Conservation (phyloP, 2,329 filamentous ascomycete species). For the Ophioceras dolichostomum region DNA sequence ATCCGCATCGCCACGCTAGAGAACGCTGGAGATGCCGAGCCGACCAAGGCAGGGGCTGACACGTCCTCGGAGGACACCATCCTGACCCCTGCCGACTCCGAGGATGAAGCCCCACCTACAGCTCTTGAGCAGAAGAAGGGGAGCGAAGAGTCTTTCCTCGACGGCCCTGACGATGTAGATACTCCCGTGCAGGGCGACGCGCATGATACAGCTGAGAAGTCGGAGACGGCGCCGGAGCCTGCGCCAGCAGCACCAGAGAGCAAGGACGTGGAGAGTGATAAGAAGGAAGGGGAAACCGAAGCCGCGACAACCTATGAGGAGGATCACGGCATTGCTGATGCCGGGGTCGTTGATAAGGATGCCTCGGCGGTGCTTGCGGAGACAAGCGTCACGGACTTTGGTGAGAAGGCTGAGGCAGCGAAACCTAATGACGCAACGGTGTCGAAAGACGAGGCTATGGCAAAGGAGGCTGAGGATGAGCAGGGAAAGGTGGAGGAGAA, state of each 20-base stretch:
- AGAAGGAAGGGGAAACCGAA: background rate
- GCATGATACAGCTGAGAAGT: background rate
- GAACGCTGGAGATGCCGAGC: no score
- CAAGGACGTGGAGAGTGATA: background rate
- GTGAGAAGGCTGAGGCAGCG: slow-evolving; percentile 4
- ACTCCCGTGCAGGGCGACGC: background rate
- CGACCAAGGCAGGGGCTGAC: no score
- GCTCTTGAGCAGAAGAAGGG: no score
- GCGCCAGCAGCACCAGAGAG: slow-evolving; percentile 3
- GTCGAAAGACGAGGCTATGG: no score
- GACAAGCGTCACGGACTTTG: slow-evolving; percentile 3
- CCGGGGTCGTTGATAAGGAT: background rate
- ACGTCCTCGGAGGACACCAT: no score
- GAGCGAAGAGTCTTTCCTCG: no score
- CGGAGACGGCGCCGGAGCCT: background rate
- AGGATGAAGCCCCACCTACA: no score
- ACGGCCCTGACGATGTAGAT: no score
- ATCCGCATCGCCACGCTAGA: slow-evolving; percentile 4
- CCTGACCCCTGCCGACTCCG: no score
- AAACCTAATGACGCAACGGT: slow-evolving; percentile 6
- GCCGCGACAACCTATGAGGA: background rate
- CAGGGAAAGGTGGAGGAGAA: slow-evolving; percentile 7
- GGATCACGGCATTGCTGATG: background rate
- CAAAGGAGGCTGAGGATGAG: slow-evolving; percentile 13
- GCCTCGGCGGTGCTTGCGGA: background rate